Evolutionary conservation across 2,329 filamentous ascomycete genomes (phyloP), one percentile per base, ranked within the genome.

Genomic region (Diaporthe sp.): DNA sequence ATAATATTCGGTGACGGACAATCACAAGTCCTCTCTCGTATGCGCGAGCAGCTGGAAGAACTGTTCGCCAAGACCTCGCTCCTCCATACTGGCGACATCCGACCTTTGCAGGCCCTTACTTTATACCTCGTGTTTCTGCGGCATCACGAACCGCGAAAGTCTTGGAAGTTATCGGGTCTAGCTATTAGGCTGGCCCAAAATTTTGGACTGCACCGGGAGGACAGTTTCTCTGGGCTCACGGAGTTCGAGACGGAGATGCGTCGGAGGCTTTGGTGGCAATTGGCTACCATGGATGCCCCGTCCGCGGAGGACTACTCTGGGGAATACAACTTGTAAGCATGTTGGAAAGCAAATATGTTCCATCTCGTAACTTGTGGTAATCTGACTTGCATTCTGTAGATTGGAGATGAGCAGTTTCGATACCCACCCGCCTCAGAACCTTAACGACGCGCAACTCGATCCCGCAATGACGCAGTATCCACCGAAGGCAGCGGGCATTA

Each of bases 191-290:
- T 66, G 25, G 61, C 61, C 1, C 61, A 66, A 13, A 66, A 66
- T 13, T 66, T 66, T 9, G 61, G 61, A 9, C 39, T 66, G 8
- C 61, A 66, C 6, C 25, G 61, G 5, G 39, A 66, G 6, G 61
- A 50, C 61, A 66, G 61, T 13, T 35, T 66, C 7, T 30, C 10
- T 8, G 37, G 37, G 15, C 61, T 66, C 6, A 30, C 61, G 5
- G 47, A 66, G 35, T 66, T 66, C 37, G 61, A 66, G 25, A 47
- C 27, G 25, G 61, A 66, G 61, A 66, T 66, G 61, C 37, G 61
- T 9, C 61, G 61, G 22, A 27, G 61, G 25, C 39, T 66, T 1
- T 66, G 61, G 61, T 66, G 61, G 61, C 61, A 66, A 17, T 5
- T 66, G 9, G 61, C 61, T 35, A 47, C 19, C n/a, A 44, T 66